Base-by-base conservation (phyloP, 2,329 filamentous ascomycete genomes). In the Orbilia javanica region DNA sequence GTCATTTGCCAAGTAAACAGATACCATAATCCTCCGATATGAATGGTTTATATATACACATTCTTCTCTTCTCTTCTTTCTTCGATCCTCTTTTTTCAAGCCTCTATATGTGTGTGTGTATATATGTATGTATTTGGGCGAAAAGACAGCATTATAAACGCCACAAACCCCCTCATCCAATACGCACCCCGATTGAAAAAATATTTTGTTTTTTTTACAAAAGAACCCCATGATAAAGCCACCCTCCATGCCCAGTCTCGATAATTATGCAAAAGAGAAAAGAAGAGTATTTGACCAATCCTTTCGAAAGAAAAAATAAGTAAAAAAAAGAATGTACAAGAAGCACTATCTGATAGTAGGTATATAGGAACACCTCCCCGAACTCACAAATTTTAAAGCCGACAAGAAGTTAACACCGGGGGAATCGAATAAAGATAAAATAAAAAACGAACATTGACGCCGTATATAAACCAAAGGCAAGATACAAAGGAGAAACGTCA, bases 291-390 rank as follows among this genome's bases (percentile, higher is more conserved):
- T 39, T 13, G 52, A 39, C 52, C 31, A 31, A 57, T 36, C 52
- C 52, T 57, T 57, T 22, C 7, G 10, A 15, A 7, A 57, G 39
- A 25, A 15, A 34, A 31, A 31, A 31, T 3, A 39, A 36, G 8
- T 57, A 13, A 22, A 57, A 57, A 18, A 57, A 57, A 57, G 29
- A 57, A 57, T 57, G 18, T 57, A 57, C 52, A 57, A 29, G 18
- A 57, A 57, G 29, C 20, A 22, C 13, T 10, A 2, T 39, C 36
- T 39, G 8, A 39, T n/a, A 3, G 52, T 55, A 36, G 27, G 29
- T 57, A 39, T 57, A 36, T 39, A 15, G n/a, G 25, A 31, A 34
- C n/a, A n/a, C n/a, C n/a, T n/a, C n/a, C 50, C 52, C 3, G 42
- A 46, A 29, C 36, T 39, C 27, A 15, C 13, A 36, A 55, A 42